phyloP scores from a whole-genome alignment of 306 rosid species.

The Vicia sativa region DNA sequence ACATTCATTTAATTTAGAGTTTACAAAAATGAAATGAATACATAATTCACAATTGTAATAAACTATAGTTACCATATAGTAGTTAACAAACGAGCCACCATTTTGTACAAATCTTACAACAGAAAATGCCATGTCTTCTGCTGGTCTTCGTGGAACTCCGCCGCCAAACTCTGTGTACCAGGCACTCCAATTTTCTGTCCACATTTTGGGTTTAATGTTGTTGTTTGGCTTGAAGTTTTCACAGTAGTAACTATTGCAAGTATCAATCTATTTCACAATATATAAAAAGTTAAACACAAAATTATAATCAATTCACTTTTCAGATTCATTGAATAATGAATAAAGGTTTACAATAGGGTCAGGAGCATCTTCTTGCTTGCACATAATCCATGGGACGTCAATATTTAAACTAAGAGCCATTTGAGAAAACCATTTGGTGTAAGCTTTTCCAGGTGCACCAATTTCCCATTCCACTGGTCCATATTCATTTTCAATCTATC shows the following conservation, averaged over 20 bases:
- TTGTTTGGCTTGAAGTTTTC: slow-evolving; percentile 80
- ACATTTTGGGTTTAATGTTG: slow-evolving; percentile 80
- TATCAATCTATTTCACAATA: slow-evolving; percentile 62
- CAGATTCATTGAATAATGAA: too few relatives aligned
- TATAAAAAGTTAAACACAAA: slow-evolving; percentile 23
- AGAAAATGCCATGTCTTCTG: slow-evolving; percentile 82
- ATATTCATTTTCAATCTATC: slow-evolving; percentile 85
- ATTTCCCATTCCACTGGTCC: slow-evolving; percentile 94
- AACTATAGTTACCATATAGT: slow-evolving; percentile 68
- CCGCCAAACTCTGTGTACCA: slow-evolving; percentile 98
- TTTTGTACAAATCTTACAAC: slow-evolving; percentile 85
- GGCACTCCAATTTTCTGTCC: slow-evolving; percentile 97
- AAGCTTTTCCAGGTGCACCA: slow-evolving; percentile 90
- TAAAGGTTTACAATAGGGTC: slow-evolving; percentile 63
- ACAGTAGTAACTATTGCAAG: slow-evolving; percentile 93
- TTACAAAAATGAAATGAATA: slow-evolving; percentile 13
- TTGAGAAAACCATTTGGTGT: slow-evolving; percentile 84
- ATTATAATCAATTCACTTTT: too few relatives aligned
- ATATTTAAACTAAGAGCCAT: slow-evolving; percentile 89
- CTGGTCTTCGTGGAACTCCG: slow-evolving; percentile 77
- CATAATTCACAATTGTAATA: slow-evolving; percentile 21
- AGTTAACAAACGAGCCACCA: slow-evolving; percentile 85
- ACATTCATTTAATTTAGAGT: not conserved
- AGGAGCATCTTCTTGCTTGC: slow-evolving; percentile 99
- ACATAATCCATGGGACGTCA: slow-evolving; percentile 98